A percentile compares a stretch with the other conserved stretches of the same genome.
phyloP scores from a whole-genome alignment of 2,329 filamentous ascomycete genomes.

The Sporothrix protearum region DNA sequence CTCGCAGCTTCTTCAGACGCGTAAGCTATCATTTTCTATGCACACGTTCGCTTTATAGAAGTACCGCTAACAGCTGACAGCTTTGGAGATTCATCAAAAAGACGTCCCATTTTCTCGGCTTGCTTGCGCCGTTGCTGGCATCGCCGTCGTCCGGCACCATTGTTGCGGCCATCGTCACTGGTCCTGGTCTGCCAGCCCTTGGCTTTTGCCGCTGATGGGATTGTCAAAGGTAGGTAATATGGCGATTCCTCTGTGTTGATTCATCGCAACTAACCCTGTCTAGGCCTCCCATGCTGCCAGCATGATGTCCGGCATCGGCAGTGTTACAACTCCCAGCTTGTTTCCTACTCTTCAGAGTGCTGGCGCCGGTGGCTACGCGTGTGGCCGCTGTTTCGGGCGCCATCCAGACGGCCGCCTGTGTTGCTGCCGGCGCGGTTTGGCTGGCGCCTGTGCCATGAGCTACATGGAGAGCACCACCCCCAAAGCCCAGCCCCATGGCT shows the following conservation, averaged over 20 bases:
- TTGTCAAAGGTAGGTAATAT: neutral
- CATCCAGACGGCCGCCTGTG: no score
- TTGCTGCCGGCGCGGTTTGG: no score
- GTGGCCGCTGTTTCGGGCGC: no score
- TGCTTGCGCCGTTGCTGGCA: neutral
- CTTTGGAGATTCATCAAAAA: neutral
- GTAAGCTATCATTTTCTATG: neutral
- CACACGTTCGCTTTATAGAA: neutral
- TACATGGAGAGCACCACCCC: no score
- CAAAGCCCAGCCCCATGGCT: no score
- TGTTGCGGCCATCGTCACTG: neutral
- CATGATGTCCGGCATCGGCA: neutral
- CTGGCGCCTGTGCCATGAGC: no score
- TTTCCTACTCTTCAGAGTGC: no score
- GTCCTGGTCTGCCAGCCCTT: neutral
- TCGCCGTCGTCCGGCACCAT: neutral
- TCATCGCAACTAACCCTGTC: constrained; percentile 33
- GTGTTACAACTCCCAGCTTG: no score
- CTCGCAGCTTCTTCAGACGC: neutral
- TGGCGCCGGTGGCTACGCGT: no score
- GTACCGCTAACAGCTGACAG: neutral
- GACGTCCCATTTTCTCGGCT: neutral
- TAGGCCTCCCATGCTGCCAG: constrained; percentile 28
- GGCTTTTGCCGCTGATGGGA: constrained; percentile 13
- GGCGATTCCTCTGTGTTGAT: neutral